Base-by-base conservation (phyloP, 768 basidiomycete genomes). In the Leccinum uliginosum region DNA sequence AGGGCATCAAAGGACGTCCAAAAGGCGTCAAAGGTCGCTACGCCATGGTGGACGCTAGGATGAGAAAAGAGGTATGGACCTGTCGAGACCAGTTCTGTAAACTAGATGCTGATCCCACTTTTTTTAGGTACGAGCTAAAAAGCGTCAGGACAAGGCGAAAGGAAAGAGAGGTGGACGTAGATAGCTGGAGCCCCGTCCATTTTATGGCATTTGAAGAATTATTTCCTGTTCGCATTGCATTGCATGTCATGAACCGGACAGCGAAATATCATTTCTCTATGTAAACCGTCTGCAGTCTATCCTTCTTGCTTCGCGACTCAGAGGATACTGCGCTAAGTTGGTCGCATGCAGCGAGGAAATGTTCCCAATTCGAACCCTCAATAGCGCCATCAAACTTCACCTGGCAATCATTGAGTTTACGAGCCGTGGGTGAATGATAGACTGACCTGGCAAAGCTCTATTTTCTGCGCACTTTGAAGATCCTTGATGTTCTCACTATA, bases 11-110 rank as follows among this genome's bases (percentile, higher is more conserved):
- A 75, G 97, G 96, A 15, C 75, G 97, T 51, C 96, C 97, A 26
- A 96, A 89, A 70, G 97, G 97, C 59, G 87, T 98, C 57, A 98
- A 97, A 75, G 97, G 96, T 30, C 83, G 90, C 49, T 98, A 97
- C 73, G 77, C 86, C 38, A 97, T 97, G 92, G 93, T 96, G 1
- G 95, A 97, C 73, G 76, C 92, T 4, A 79, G 95, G 62, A 93
- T 94, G 89, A 91, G 82, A 73, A 97, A 95, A 82, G 91, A 93
- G 83, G 91, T 89, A 44, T 34, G 46, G 27, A 23, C 17, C 9
- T 4, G 9, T 27, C 23, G 1, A 21, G 1, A 6, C 12, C 32
- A 17, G 35, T 43, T 51, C 48, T 12, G 14, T 32, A 24, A 43
- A 19, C 34, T 54, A 6, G 46, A 34, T n/a, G 62, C 53, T 61